Base-by-base conservation (phyloP, 352 stramenopile genomes). In the Globisporangium cederbergense region DNA sequence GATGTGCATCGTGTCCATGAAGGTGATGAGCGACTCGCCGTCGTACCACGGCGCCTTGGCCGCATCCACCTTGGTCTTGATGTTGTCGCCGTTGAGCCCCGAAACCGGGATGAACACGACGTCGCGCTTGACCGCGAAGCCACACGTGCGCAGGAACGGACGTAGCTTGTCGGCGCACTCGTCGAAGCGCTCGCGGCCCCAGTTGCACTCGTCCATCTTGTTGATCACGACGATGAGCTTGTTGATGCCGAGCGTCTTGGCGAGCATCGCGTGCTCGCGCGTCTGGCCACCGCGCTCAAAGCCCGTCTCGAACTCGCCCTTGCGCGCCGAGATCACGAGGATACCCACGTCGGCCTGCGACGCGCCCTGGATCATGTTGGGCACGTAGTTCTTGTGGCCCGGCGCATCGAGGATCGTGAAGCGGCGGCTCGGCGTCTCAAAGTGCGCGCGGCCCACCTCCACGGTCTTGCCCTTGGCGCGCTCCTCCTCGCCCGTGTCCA, bases 141-240 rank as follows among this genome's bases (percentile, higher is more conserved):
- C 98, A 65, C 96, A 99, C 32, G 81, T 87, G 30, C 83, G 82
- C 58, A 93, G 63, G 79, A 98, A 99, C 46, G 97, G 97, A 40
- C 90, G 91, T 43, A 99, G 90, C 79, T 99, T 99, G 34, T 78
- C 87, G 30, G 97, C 83, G 69, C 97, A 99, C 67, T 94, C 84
- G 66, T 93, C 83, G 42, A 78, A 93, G 61, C 96, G 90, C 40
- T 97, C 89, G 70, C 98, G 93, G 7, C 71, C 86, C 96, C 96
- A 99, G 25, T 96, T 98, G 18, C 88, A 86, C 60, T 99, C 98
- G 79, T 99, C 98, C 98, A 99, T 99, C 86, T 99, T 99, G 79
- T 99, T 99, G 73, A 99, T 98, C 16, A 98, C 97, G 40, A 99
- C 97, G 63, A 99, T 82, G 42, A 99, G 87, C 80, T 98, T 98